Evolutionary conservation across 2,329 filamentous ascomycete genomes (phyloP).

Genomic region (Cordyceps pruinosa): DNA sequence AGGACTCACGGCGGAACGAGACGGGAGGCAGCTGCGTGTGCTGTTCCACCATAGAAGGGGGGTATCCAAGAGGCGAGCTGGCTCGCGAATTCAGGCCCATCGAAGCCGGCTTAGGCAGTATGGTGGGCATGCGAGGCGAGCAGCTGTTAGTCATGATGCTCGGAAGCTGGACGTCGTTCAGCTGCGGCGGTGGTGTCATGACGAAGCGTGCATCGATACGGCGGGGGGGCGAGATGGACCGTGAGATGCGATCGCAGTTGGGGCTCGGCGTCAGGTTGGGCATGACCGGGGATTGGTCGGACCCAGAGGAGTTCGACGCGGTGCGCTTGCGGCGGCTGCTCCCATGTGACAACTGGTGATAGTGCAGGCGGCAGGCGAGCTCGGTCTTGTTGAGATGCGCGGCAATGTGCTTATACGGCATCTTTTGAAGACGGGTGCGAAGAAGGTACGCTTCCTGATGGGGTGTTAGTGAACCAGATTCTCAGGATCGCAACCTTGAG

Average conservation of each 20-base stretch:
- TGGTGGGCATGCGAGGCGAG: constrained; percentile 49
- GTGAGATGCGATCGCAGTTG: constrained; percentile 40
- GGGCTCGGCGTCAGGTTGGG: constrained; percentile 43
- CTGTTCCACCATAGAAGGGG: constrained; percentile 35
- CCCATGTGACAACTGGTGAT: constrained; percentile 77
- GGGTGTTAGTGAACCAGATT: constrained; percentile 12
- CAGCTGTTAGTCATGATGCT: constrained; percentile 40
- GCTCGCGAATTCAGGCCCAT: constrained; percentile 37
- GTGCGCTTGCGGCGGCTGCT: constrained; percentile 74
- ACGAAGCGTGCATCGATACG: constrained; percentile 31
- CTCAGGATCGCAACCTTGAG: too few relatives aligned
- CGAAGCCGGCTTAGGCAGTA: constrained; percentile 58
- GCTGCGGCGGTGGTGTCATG: constrained; percentile 33
- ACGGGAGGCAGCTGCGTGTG: constrained; percentile 38
- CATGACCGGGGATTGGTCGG: constrained; percentile 45
- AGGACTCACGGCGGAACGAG: constrained; percentile 26
- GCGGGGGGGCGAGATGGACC: constrained; percentile 42
- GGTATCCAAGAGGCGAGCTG: constrained; percentile 33
- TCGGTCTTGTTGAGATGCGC: constrained; percentile 82
- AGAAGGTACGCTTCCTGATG: constrained; percentile 72
- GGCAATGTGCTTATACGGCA: constrained; percentile 87
- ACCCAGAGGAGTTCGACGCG: constrained; percentile 60
- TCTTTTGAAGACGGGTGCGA: constrained; percentile 77
- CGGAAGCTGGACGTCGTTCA: constrained; percentile 44
- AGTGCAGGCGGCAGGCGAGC: constrained; percentile 79